A percentile compares a stretch with the other conserved stretches of the same genome.
These are phyloP conservation scores for Capronia americana DNA, from an alignment of 2,329 filamentous ascomycete species.

Conservation along the genomic window DNA sequence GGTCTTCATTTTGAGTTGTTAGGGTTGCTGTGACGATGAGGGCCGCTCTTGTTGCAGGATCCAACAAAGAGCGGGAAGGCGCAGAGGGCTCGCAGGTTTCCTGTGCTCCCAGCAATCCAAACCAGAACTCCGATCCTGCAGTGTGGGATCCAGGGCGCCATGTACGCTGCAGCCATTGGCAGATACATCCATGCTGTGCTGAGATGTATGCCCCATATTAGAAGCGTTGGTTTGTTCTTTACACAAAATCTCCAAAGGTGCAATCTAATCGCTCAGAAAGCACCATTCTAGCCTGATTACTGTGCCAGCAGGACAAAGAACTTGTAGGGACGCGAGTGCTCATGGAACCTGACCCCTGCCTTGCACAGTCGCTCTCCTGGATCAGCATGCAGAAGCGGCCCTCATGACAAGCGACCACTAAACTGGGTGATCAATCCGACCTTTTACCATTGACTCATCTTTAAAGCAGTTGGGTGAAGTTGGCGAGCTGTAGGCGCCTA, in stretches of 20 bases:
- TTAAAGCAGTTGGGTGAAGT: constrained; percentile 23
- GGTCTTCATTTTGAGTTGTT: constrained; percentile 35
- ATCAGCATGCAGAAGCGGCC: constrained; percentile 3
- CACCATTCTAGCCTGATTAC: constrained; percentile 29
- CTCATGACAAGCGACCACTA: constrained; percentile 25
- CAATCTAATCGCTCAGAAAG: constrained; percentile 11
- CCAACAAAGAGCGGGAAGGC: constrained; percentile 1
- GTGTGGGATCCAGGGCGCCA: neutral
- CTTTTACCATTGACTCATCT: constrained; percentile 42
- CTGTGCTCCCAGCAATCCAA: constrained; percentile 25
- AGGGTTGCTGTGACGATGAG: constrained; percentile 19
- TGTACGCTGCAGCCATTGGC: constrained; percentile 40
- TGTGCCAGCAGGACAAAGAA: constrained; percentile 15
- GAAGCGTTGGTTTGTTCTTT: constrained; percentile 30
- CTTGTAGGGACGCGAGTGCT: constrained; percentile 24
- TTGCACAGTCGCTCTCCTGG: constrained; percentile 7
- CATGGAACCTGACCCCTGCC: neutral
- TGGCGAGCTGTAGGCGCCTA: neutral
- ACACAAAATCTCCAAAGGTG: constrained; percentile 30
- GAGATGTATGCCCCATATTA: constrained; percentile 35
- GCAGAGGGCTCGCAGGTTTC: constrained; percentile 1
- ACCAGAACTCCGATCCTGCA: neutral
- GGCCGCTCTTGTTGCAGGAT: constrained; percentile 10
- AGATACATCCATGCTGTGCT: constrained; percentile 17
- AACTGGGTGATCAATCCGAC: constrained; percentile 33